Percentiles rank a stretch among this genome's conserved stretches.
Conservation (phyloP, 306 rosid species). For the Acacia crassicarpa region DNA sequence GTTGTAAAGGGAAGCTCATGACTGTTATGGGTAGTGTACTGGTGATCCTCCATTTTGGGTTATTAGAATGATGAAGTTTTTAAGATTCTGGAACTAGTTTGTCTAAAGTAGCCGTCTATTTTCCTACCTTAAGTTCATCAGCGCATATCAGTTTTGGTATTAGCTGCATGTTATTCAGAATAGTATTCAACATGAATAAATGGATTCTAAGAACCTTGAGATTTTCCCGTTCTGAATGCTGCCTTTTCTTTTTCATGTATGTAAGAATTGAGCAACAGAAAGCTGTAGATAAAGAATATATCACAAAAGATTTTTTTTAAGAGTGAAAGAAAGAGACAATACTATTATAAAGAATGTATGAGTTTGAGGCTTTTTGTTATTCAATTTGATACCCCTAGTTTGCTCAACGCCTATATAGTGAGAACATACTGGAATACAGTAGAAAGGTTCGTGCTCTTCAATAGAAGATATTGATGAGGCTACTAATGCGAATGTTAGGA, state of each 20-base stretch:
- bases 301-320: not conserved
- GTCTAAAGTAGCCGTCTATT: not conserved
- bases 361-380: not conserved
- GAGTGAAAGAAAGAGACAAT: not conserved
- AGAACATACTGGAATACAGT: not conserved
- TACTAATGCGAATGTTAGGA: not conserved
- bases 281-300: not conserved
- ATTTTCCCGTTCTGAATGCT: not conserved
- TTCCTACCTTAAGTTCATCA: not conserved
- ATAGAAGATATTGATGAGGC: not conserved
- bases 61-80: not conserved
- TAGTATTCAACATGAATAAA: not conserved
- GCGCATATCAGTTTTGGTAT: not conserved
- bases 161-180: not conserved
- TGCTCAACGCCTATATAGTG: not conserved
- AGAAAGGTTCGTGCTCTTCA: not conserved
- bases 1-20: not conserved
- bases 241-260: not conserved
- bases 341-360: conserved; percentile 3
- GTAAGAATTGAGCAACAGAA: not conserved
- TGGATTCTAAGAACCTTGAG: not conserved
- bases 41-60: not conserved
- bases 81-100: not conserved
- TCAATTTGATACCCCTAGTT: not conserved
- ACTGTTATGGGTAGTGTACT: not conserved